Evolutionary conservation across 768 basidiomycete genomes (phyloP), one percentile per base, ranked within the genome.

Genomic region (Pleurotus djamor): DNA sequence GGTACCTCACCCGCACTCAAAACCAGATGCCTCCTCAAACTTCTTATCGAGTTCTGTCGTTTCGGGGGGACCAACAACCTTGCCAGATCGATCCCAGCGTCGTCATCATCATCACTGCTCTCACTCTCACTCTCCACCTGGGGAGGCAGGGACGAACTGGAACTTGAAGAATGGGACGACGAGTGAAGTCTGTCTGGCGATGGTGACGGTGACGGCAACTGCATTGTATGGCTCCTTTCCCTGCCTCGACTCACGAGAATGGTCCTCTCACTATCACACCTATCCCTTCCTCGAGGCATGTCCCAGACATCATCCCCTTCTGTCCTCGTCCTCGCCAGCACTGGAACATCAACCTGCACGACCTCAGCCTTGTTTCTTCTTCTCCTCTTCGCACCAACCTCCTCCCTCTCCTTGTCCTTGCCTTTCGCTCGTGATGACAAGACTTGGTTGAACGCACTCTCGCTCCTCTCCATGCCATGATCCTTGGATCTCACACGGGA

Each of bases 21-120:
- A 12, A 34, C 17, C 5, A 91, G 74, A 64, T 90, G 89, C 61
- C 77, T 85, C 59, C 88, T 77, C 58, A 92, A 72, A 68, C 88
- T 90, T 64, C 77, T 82, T 62, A 91, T 91, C 14, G 89, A 90
- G 60, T 85, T 80, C 66, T 92, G 89, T 32, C 89, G 77, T 68
- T 85, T 88, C 16, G 90, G 80, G 6, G 84, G 87, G 32, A 88
- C 83, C 37, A 92, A 82, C 58, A 91, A 78, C 32, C 80, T 79
- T 13, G 87, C 85, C 43, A 91, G 76, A 66, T 85, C 81, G 48
- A 90, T 73, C 65, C 90, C 89, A 13, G 76, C 76, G 5, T 78
- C 78, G 6, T 76, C 75, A 34, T 66, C 68, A 41, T 61, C 64
- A 13, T 60, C 43, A 12, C 50, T 45, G 43, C 82, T 83, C 12